These are phyloP conservation scores for Fusarium napiforme DNA, from an alignment of 2,329 filamentous ascomycete genomes.

Conservation along the genomic window DNA sequence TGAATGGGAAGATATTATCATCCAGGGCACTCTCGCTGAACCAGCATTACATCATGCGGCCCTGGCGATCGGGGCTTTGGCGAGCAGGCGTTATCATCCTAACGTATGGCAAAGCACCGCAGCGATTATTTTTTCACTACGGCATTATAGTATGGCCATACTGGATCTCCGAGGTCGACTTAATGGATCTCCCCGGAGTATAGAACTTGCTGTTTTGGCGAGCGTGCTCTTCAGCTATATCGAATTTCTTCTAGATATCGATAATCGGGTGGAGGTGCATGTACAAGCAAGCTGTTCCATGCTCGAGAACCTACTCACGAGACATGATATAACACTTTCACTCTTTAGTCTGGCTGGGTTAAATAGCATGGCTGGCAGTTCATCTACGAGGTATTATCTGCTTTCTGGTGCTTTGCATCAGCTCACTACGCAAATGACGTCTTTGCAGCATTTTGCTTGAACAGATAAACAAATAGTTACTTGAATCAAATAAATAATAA, in stretches of 20 bases:
- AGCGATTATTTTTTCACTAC: neutral
- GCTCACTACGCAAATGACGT: neutral
- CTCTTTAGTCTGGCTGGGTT: accelerated
- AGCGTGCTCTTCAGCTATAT: neutral
- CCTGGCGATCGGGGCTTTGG: neutral
- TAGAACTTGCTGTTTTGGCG: neutral
- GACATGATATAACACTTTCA: accelerated
- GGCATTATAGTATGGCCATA: neutral
- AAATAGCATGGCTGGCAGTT: neutral
- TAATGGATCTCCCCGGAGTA: too few species aligned
- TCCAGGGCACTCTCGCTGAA: neutral
- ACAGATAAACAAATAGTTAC: too few species aligned
- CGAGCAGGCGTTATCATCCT: neutral
- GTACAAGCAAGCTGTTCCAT: accelerated
- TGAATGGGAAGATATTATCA: neutral
- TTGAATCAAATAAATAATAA: too few species aligned
- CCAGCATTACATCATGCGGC: neutral
- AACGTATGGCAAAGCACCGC: neutral
- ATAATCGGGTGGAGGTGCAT: neutral
- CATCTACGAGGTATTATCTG: neutral
- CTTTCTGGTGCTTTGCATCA: neutral
- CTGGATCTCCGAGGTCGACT: accelerated
- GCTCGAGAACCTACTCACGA: neutral
- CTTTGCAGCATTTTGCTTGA: neutral
- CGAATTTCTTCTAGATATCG: neutral